Percentiles rank a stretch among this genome's conserved stretches.
These are phyloP conservation scores for Cercospora sesami DNA, from an alignment of 2,329 filamentous ascomycete species.

Conservation along the genomic window DNA sequence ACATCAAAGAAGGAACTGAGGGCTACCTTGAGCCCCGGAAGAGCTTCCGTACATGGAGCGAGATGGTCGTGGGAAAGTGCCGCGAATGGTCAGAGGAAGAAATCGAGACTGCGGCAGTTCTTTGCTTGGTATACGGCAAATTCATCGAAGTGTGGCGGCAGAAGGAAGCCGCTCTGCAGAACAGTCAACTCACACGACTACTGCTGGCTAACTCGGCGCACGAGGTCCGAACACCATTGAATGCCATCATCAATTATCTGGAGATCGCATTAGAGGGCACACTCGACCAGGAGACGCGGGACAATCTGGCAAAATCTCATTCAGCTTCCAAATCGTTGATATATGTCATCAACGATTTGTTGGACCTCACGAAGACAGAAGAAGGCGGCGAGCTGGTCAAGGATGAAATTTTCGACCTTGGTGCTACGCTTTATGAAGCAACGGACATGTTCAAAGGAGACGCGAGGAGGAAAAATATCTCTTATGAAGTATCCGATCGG, in stretches of 20 bases:
- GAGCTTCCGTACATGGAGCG: slow-evolving; percentile 78
- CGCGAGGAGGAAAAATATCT: slow-evolving; percentile 71
- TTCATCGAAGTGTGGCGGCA: slow-evolving; percentile 94
- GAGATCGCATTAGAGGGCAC: slow-evolving; percentile 84
- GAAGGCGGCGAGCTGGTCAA: slow-evolving; percentile 77
- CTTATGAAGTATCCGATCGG: slow-evolving; percentile 67
- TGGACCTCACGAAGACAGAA: slow-evolving; percentile 86
- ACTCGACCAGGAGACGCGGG: slow-evolving; percentile 77
- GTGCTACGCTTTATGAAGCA: slow-evolving; percentile 71
- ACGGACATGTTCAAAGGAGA: slow-evolving; percentile 72
- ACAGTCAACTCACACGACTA: slow-evolving; percentile 74
- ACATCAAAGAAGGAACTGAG: slow-evolving; percentile 68
- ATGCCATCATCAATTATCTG: slow-evolving; percentile 92
- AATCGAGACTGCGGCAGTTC: slow-evolving; percentile 80
- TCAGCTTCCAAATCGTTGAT: slow-evolving; percentile 90
- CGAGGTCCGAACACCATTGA: slow-evolving; percentile 85
- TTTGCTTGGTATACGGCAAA: slow-evolving; percentile 83
- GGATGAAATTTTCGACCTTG: slow-evolving; percentile 75
- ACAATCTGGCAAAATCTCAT: slow-evolving; percentile 80
- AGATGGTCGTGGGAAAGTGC: slow-evolving; percentile 77
- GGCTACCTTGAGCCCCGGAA: slow-evolving; percentile 74
- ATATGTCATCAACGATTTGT: slow-evolving; percentile 88
- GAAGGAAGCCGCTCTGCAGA: slow-evolving; percentile 81
- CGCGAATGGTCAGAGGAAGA: slow-evolving; percentile 88
- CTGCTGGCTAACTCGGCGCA: slow-evolving; percentile 86